A percentile compares a stretch with the other conserved stretches of the same genome.
Conservation (phyloP, 352 stramenopile genomes). For the Globisporangium middletonii region DNA sequence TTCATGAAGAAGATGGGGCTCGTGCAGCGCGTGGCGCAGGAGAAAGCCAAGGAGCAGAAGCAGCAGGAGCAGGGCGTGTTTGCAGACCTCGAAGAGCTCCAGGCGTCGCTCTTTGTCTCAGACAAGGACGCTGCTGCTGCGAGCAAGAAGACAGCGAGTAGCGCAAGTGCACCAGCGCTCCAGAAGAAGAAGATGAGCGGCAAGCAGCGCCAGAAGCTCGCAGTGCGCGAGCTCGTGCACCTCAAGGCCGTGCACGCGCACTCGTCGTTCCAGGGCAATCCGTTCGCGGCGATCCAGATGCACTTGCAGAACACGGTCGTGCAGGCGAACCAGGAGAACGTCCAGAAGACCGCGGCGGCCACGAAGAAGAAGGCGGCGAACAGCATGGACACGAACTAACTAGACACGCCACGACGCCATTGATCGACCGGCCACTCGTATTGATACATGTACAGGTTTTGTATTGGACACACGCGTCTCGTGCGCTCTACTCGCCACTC, state of each 20-base stretch:
- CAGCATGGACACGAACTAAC: conserved; percentile 33
- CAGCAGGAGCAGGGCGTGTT: conserved; percentile 55
- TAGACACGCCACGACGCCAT: not conserved
- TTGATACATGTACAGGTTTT: not conserved
- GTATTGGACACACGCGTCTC: conserved; percentile 4
- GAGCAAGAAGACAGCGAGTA: conserved; percentile 12
- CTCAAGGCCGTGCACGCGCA: conserved; percentile 84
- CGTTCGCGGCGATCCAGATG: conserved; percentile 82
- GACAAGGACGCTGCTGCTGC: conserved; percentile 31
- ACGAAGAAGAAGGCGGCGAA: conserved; percentile 17
- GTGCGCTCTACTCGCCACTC: not conserved
- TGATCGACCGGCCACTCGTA: not conserved
- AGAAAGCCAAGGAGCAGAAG: conserved; percentile 45
- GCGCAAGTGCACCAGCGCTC: not conserved
- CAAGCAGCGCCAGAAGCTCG: conserved; percentile 79
- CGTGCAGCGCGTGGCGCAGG: conserved; percentile 53
- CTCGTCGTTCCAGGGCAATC: conserved; percentile 71
- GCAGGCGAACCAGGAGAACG: conserved; percentile 56
- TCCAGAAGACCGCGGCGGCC: conserved; percentile 33
- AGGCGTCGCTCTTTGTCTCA: conserved; percentile 62
- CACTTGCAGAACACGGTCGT: conserved; percentile 86
- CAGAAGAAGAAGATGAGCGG: conserved; percentile 66
- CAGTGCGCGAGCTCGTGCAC: conserved; percentile 75
- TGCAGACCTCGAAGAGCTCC: conserved; percentile 58
- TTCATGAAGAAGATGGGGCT: conserved; percentile 87